Conservation (phyloP, 225 moss, liverwort and hornwort species). For the Climacium dendroides region DNA sequence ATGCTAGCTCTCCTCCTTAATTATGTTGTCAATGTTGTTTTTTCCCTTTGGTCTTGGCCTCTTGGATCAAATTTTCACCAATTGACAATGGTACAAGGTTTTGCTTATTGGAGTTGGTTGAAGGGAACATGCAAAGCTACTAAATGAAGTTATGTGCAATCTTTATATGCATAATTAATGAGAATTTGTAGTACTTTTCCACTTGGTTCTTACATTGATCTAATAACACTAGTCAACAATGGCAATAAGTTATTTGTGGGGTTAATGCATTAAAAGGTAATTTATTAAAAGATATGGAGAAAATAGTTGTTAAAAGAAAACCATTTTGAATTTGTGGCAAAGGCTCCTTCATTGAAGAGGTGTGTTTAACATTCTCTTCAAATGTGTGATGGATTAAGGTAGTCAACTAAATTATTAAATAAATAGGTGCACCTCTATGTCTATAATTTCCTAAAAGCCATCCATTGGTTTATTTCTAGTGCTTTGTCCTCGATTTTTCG, state of each 20-base stretch:
- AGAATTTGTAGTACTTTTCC: neutral
- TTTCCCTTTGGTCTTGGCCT: neutral
- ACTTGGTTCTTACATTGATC: neutral
- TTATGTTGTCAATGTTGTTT: neutral
- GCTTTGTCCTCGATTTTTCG: too few relatives aligned
- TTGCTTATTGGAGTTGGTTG: neutral
- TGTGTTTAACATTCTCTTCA: fast-evolving
- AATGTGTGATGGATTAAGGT: neutral
- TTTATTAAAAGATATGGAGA: neutral
- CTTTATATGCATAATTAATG: neutral
- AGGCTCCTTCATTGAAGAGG: neutral
- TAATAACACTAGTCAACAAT: neutral
- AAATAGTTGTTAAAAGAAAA: neutral
- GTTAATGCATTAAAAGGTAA: neutral
- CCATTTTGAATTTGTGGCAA: neutral
- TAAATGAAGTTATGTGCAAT: neutral
- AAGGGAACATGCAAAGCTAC: neutral
- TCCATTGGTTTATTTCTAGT: too few relatives aligned
- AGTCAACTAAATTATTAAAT: too few relatives aligned
- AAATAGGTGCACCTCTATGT: too few relatives aligned
- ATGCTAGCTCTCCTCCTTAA: too few relatives aligned
- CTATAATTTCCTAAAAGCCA: too few relatives aligned
- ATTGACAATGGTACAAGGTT: neutral
- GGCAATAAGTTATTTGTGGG: neutral
- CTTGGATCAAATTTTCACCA: neutral